Evolutionary conservation across 1,139 yeast species (phyloP).

Genomic region (Kluyveromyces sp.): DNA sequence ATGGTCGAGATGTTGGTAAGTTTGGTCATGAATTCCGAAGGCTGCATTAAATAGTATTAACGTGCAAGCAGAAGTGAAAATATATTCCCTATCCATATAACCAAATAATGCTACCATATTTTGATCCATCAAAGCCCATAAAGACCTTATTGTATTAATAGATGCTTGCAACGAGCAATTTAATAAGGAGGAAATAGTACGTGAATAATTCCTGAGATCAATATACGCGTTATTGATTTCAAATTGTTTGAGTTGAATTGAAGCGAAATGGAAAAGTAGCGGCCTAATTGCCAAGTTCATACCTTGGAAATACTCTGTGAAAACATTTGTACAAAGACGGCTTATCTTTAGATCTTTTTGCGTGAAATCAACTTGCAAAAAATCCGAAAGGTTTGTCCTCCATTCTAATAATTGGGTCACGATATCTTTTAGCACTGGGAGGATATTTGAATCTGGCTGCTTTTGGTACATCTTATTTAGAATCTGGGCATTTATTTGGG

Average conservation of each 20-base stretch:
- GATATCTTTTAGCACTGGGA: slow-evolving; percentile 65
- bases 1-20: slow-evolving; percentile 64
- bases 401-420: slow-evolving; percentile 65
- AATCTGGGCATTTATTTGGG: slow-evolving; percentile 72
- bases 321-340: slow-evolving; percentile 64
- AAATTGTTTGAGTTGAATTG: slow-evolving; percentile 52
- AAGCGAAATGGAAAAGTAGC: slow-evolving; percentile 68
- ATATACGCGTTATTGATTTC: slow-evolving; percentile 48
- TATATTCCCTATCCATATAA: slow-evolving; percentile 82
- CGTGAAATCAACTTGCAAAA: slow-evolving; percentile 57
- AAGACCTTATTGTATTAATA: slow-evolving; percentile 63
- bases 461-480: slow-evolving; percentile 66
- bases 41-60: slow-evolving; percentile 69
- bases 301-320: slow-evolving; percentile 84
- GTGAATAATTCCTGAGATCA: slow-evolving; percentile 61
- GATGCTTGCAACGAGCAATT: slow-evolving; percentile 84
- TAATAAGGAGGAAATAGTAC: slow-evolving; percentile 56
- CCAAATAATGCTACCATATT: slow-evolving; percentile 81
- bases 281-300: slow-evolving; percentile 79
- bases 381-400: slow-evolving; percentile 59
- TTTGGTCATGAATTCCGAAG: slow-evolving; percentile 75
- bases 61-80: slow-evolving; percentile 76
- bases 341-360: slow-evolving; percentile 49
- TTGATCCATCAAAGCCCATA: slow-evolving; percentile 66
- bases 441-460: slow-evolving; percentile 64